Base-by-base conservation (phyloP, 495 filamentous ascomycete genomes). In the Trichoderma asperelloides region DNA sequence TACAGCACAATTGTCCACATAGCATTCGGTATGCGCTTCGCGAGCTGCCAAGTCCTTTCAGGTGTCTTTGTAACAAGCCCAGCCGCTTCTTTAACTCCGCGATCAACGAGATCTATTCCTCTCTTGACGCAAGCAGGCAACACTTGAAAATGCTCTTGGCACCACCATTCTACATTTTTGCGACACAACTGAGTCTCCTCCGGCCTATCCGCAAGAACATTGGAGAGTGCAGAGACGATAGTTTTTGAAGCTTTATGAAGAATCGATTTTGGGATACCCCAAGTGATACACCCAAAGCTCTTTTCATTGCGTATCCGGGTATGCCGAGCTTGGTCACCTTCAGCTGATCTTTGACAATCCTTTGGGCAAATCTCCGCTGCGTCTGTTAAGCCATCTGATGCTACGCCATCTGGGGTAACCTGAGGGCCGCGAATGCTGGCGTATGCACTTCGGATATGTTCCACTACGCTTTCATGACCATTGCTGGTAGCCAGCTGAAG, bases 161-260 rank as follows among this genome's bases (percentile, higher is more conserved):
- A 73, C 75, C 75, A 77, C n/a, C 7, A 9, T 21, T 9, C 18
- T 2, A 51, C n/a, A 11, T 51, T 51, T 2, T 51, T 37, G 65
- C 63, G n/a, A 49, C 66, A 62, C 74, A 72, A 9, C 68, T 43
- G 9, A 49, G 25, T 40, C 67, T 71, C 62, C 76, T 72, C 47
- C 69, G 43, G 71, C 76, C 75, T 15, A 70, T 70, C 33, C 70
- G 79, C 68, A 55, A 68, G 2, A 51, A 57, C 39, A 25, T 72
- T 69, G 23, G 3, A 15, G 3, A 71, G 0, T 21, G 77, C 75
- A 62, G 67, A 9, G 8, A 79, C 69, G 21, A 81, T 63, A 23
- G 77, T 63, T 65, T 76, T 78, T 3, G 75, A 75, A 25, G 71
- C 13, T 2, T 40, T 67, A 71, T 72, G 79, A 6, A 77, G 4